phyloP scores from a whole-genome alignment of 1,284 basidiomycete genomes.

The Cystobasidium slooffiae region DNA sequence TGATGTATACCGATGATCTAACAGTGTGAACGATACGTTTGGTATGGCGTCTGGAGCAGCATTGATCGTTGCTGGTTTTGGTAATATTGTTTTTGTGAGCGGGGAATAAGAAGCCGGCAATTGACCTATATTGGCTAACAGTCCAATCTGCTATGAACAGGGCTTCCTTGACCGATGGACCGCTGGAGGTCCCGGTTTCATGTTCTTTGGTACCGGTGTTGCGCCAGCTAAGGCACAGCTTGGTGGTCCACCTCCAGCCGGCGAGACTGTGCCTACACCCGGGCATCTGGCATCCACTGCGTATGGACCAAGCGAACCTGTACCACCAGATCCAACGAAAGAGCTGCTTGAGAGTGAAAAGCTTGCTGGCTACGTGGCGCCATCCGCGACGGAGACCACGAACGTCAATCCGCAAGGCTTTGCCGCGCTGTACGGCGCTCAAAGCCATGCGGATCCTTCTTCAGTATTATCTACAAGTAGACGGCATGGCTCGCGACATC shows the following conservation, averaged over 20 bases:
- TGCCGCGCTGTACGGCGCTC: no score
- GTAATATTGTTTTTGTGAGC: slow-evolving; percentile 32
- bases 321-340: neutral
- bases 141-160: neutral
- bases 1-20: neutral
- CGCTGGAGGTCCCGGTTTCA: slow-evolving; percentile 8
- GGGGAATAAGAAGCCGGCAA: no score
- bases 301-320: neutral
- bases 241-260: no score
- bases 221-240: neutral
- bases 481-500: no score
- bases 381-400: neutral
- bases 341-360: slow-evolving; percentile 24
- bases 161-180: slow-evolving; percentile 24
- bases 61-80: slow-evolving; percentile 19
- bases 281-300: no score
- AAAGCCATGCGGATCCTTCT: neutral
- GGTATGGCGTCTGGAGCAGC: neutral
- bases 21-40: slow-evolving; percentile 25
- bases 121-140: neutral
- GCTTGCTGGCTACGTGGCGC: neutral
- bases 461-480: neutral
- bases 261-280: no score
- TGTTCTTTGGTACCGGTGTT: slow-evolving; percentile 19
- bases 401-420: neutral